Conservation (phyloP, 2,329 filamentous ascomycete species). For the Polytolypa hystricis region DNA sequence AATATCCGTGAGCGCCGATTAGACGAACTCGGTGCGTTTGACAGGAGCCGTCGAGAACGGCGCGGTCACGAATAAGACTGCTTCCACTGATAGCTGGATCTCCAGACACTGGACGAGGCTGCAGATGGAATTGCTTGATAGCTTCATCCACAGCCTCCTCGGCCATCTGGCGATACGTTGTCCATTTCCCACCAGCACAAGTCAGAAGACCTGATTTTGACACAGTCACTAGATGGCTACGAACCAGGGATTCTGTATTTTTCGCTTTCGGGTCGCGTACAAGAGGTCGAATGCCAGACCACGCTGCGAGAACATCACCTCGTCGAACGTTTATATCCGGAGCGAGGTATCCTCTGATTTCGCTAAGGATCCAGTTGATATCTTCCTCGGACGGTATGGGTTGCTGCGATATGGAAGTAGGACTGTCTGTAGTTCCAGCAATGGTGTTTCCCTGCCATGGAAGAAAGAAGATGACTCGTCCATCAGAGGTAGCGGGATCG, state of each 20-base stretch:
- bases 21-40: constrained; percentile 62
- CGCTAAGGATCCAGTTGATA: constrained; percentile 64
- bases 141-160: constrained; percentile 66
- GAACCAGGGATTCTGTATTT: constrained; percentile 66
- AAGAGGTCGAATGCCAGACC: constrained; percentile 65
- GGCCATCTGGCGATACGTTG: constrained; percentile 71
- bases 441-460: constrained; percentile 75
- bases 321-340: constrained; percentile 64
- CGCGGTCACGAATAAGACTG: constrained; percentile 52
- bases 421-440: constrained; percentile 63
- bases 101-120: constrained; percentile 42
- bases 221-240: constrained; percentile 61
- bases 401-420: constrained; percentile 52
- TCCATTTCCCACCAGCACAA: constrained; percentile 69
- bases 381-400: constrained; percentile 61
- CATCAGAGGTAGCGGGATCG: constrained; percentile 64
- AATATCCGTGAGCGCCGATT: constrained; percentile 64
- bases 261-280: constrained; percentile 64
- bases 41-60: constrained; percentile 52
- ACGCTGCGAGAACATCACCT: constrained; percentile 63
- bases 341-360: constrained; percentile 61
- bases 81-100: constrained; percentile 54
- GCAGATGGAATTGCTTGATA: constrained; percentile 51
- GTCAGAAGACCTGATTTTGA: constrained; percentile 62
- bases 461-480: constrained; percentile 69